Base-by-base conservation (phyloP, 805 yeast species). In the Ascoidea asiatica region DNA sequence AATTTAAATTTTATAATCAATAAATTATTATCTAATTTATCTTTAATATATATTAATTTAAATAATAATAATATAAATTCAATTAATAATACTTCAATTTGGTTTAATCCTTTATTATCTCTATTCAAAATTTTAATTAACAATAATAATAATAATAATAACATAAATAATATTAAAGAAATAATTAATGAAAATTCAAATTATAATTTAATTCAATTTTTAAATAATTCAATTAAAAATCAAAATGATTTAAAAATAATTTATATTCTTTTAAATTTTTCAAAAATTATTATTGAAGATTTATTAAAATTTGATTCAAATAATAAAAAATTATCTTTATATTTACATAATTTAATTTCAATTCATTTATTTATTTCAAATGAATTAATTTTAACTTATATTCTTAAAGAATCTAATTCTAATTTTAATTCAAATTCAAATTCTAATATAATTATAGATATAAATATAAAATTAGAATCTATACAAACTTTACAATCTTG, bases 11-110 rank as follows among this genome's bases (percentile, higher is more conserved):
- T 79, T 51, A 73, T 81, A n/a, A 58, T 75, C 20, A 70, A 67
- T 47, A 83, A 83, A 53, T 56, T 82, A 43, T 57, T 81, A 43
- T 70, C 82, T 5, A 72, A 77, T 42, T 52, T 79, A 23, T 66
- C 79, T 2, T 54, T 74, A 33, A 54, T 75, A 3, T 81, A 65
- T 56, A 29, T 29, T 11, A 29, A 29, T 3, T 29, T 15, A 3
- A 29, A 8, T 15, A 29, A 29, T 29, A 29, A 11, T 15, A 29
- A 29, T 15, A 29, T 29, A 8, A 29, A 29, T 11, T 11, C 8
- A 11, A 58, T 69, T 33, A 58, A 62, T 41, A 59, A 65, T 46
- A 61, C 60, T 38, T 46, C 53, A 1, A 42, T 47, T 2, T 74
- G 78, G 72, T 40, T 44, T 5, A 53, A 65, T 42, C 77, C 79